Evolutionary conservation across 495 filamentous ascomycete genomes (phyloP).

Genomic region (Lasiosphaeria ovina): DNA sequence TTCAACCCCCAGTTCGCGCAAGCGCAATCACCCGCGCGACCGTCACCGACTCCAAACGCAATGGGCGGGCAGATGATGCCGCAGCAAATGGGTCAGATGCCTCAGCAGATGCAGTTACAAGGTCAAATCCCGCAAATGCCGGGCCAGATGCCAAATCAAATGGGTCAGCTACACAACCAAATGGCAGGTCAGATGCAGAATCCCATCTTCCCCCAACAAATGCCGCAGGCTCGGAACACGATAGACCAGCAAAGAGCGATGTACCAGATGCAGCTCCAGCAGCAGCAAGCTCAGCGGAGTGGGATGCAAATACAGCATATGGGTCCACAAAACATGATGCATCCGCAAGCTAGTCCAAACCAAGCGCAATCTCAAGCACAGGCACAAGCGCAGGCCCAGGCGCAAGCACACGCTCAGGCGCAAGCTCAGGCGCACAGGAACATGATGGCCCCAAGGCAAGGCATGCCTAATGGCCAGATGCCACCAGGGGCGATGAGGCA

Average conservation of each 20-base stretch:
- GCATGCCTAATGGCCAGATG: slow-evolving; percentile 50
- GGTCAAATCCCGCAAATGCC: slow-evolving; percentile 25
- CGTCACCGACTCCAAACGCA: slow-evolving; percentile 46
- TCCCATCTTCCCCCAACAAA: slow-evolving; percentile 50
- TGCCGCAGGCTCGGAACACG: slow-evolving; percentile 50
- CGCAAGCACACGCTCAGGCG: slow-evolving; percentile 28
- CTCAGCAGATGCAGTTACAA: slow-evolving; percentile 34
- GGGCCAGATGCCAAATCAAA: slow-evolving; percentile 9
- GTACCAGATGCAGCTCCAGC: slow-evolving; percentile 66
- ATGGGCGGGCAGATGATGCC: slow-evolving; percentile 48
- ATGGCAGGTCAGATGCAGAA: slow-evolving; percentile 32
- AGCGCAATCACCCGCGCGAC: slow-evolving; percentile 49
- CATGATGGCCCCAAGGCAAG: slow-evolving; percentile 49
- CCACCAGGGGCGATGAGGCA: slow-evolving; percentile 42
- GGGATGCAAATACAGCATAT: slow-evolving; percentile 53
- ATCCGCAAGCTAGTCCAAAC: slow-evolving; percentile 6
- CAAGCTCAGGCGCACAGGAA: slow-evolving; percentile 28
- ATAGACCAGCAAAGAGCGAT: slow-evolving; percentile 56
- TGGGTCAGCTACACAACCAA: slow-evolving; percentile 34
- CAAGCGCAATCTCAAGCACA: slow-evolving; percentile 15
- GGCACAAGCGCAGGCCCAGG: slow-evolving; percentile 16
- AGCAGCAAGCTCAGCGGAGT: slow-evolving; percentile 59
- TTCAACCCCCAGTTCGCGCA: slow-evolving; percentile 57
- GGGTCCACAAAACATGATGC: slow-evolving; percentile 42
- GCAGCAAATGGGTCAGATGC: slow-evolving; percentile 45